Evolutionary conservation across 768 basidiomycete genomes (phyloP).

Genomic region (Termitomyces titanicus): DNA sequence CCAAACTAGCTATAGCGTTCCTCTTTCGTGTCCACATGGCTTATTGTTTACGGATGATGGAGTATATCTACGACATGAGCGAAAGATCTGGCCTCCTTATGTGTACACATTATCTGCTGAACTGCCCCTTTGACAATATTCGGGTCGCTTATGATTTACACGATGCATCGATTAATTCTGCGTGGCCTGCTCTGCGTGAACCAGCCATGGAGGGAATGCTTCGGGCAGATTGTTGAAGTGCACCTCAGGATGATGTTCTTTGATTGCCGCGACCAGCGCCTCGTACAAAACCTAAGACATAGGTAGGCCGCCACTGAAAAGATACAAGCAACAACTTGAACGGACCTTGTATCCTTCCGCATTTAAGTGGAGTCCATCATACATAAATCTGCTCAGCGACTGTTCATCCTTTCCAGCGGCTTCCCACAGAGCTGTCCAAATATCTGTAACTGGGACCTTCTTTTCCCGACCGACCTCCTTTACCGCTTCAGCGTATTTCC

Average conservation of each 20-base stretch:
- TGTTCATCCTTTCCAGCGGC: conserved; percentile 61
- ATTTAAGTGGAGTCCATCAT: conserved; percentile 82
- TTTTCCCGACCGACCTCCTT: conserved; percentile 53
- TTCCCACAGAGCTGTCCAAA: conserved; percentile 74
- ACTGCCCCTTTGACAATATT: not conserved
- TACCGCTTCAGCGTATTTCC: conserved; percentile 68
- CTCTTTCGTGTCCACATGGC: not conserved
- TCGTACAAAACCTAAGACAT: conserved; percentile 60
- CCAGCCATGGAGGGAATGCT: conserved; percentile 54
- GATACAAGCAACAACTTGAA: not conserved
- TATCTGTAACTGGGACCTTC: conserved; percentile 63
- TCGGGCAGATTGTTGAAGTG: conserved; percentile 57
- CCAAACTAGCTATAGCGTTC: not conserved
- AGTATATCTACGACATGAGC: not conserved
- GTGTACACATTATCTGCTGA: not conserved
- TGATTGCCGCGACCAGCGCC: conserved; percentile 54
- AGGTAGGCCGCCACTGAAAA: not conserved
- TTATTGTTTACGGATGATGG: not conserved
- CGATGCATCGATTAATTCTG: not conserved
- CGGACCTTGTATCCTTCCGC: conserved; percentile 70
- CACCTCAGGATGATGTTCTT: conserved; percentile 59
- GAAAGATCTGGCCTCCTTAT: not conserved
- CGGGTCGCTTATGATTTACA: not conserved
- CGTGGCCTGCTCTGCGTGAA: not conserved
- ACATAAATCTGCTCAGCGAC: conserved; percentile 47